phyloP scores from a whole-genome alignment of 2,329 filamentous ascomycete genomes.

The Tolypocladium guangdongense region DNA sequence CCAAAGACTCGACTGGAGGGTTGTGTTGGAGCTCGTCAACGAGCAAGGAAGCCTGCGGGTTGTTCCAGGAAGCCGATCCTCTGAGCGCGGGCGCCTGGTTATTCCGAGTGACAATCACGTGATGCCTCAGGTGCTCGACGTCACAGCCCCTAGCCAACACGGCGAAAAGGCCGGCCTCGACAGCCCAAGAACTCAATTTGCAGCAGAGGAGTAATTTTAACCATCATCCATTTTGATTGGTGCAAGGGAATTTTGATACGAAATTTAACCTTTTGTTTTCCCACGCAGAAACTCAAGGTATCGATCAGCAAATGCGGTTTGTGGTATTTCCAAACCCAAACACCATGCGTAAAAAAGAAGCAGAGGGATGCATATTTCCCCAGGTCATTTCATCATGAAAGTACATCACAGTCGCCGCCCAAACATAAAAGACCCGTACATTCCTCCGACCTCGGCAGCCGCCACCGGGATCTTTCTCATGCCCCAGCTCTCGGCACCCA shows the following conservation, averaged over 20 bases:
- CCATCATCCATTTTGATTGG: not conserved
- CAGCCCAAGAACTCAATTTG: not conserved
- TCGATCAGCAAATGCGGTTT: constrained; percentile 1
- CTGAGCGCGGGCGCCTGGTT: constrained; percentile 12
- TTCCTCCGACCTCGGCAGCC: constrained; percentile 82
- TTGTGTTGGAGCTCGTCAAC: constrained; percentile 19
- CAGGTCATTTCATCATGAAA: not conserved
- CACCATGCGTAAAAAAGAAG: constrained; percentile 4
- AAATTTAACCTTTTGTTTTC: not conserved
- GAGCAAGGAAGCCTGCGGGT: constrained; percentile 10
- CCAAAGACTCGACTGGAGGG: constrained; percentile 17
- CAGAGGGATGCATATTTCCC: constrained; percentile 11
- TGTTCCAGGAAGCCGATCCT: constrained; percentile 10
- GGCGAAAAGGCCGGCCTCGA: too few relatives aligned
- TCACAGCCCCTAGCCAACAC: not conserved
- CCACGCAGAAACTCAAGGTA: not conserved
- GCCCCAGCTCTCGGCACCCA: constrained; percentile 76
- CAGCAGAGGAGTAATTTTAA: not conserved
- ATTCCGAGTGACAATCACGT: constrained; percentile 17
- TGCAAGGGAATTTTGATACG: not conserved
- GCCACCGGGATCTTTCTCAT: constrained; percentile 90
- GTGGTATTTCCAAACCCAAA: constrained; percentile 7
- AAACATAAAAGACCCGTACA: constrained; percentile 70
- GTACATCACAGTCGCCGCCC: constrained; percentile 39
- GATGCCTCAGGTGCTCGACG: constrained; percentile 3